These are phyloP conservation scores for Kwoniella dendrophila DNA, from an alignment of 768 basidiomycete genomes.

Conservation along the genomic window DNA sequence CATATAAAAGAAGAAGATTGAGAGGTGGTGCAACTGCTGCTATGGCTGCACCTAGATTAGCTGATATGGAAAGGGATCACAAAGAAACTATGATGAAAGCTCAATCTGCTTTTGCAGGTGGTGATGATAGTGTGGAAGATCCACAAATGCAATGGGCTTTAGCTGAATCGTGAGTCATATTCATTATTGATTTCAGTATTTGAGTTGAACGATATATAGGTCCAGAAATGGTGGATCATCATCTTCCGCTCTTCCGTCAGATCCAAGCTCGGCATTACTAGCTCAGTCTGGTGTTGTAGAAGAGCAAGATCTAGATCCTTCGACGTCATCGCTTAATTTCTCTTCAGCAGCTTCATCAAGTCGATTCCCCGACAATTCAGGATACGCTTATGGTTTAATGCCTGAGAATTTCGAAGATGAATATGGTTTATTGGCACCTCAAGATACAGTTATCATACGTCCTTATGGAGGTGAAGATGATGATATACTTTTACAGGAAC, in stretches of 20 bases:
- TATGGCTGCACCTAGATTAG: slow-evolving; percentile 23
- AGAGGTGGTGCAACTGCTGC: slow-evolving; percentile 36
- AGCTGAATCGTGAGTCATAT: slow-evolving; percentile 29
- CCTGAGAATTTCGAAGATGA: slow-evolving; percentile 68
- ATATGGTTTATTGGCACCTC: slow-evolving; percentile 76
- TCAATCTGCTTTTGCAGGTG: slow-evolving; percentile 41
- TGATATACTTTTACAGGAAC: slow-evolving; percentile 80
- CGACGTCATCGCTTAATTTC: slow-evolving; percentile 11
- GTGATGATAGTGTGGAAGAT: slow-evolving; percentile 23
- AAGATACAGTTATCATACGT: slow-evolving; percentile 80
- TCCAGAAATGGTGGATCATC: slow-evolving; percentile 9
- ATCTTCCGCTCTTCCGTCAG: slow-evolving; percentile 12
- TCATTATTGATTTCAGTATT: not conserved
- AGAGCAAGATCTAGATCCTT: slow-evolving; percentile 46
- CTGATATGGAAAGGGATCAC: slow-evolving; percentile 32
- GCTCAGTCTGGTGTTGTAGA: slow-evolving; percentile 41
- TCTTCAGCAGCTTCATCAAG: not conserved
- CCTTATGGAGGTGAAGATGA: slow-evolving; percentile 91
- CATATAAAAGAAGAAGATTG: slow-evolving; percentile 43
- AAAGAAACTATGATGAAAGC: slow-evolving; percentile 40
- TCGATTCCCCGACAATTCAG: slow-evolving; percentile 8
- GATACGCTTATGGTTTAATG: slow-evolving; percentile 25
- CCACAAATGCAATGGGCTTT: slow-evolving; percentile 39
- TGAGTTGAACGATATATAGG: not conserved
- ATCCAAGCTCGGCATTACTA: slow-evolving; percentile 23